Evolutionary conservation across 2,329 filamentous ascomycete genomes (phyloP), one percentile per base, ranked within the genome.

Genomic region (Epichloe elymi): DNA sequence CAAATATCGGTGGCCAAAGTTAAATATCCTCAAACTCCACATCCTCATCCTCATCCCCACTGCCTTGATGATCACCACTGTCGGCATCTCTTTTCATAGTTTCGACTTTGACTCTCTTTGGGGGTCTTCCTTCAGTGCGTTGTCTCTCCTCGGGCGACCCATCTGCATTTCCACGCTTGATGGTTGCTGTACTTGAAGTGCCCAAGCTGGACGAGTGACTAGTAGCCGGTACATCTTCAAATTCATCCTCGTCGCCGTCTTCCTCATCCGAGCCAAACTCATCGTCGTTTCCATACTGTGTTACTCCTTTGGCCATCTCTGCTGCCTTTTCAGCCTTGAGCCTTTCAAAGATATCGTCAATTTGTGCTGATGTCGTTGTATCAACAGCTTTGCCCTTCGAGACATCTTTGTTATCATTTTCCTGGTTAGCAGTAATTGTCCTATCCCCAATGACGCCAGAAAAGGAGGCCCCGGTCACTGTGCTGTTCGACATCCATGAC

Each of bases 401-500:
- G 6, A 69, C 65, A 44, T 75, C 74, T 61, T 78, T 77, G 41
- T 36, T 14, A 64, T 65, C 26, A 1, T 71, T 68, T 30, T 73
- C 70, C 53, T 70, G 65, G 19, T 69, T 67, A 20, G 64, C 57
- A 54, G 61, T 49, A 2, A 53, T 23, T 15, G 48, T 47, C 11
- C 53, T 56, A 26, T 57, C 65, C 12, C 53, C 58, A 17, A 53
- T 37, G 1, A 37, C 37, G 5, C 59, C 69, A 40, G 70, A 66
- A 63, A 79, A 85, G n/a, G 78, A 76, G 53, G 80, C 74, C 48
- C 80, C 79, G 4, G 74, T 80, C 46, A 87, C 76, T 2, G 83
- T 87, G 55, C 82, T 85, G 51, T 83, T 78, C 1, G 80, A 79
- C 68, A 87, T 85, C 82, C 85, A 88, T 8, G 74, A 69, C 2